A percentile compares a stretch with the other conserved stretches of the same genome.
These are phyloP conservation scores for Daldinia decipiens DNA, from an alignment of 495 filamentous ascomycete genomes.

Conservation along the genomic window DNA sequence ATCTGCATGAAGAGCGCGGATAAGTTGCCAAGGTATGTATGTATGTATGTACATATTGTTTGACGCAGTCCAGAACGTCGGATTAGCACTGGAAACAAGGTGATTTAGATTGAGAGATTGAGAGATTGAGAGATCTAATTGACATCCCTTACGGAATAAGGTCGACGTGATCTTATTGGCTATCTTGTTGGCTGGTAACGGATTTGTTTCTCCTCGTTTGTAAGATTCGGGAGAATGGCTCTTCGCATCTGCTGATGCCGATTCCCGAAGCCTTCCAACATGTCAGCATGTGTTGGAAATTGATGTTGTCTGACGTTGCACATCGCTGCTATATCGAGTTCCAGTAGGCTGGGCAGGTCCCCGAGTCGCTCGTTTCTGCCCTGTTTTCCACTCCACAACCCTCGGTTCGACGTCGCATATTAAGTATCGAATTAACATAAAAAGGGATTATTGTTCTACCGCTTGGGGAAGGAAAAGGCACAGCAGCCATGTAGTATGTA, in stretches of 20 bases:
- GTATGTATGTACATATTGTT: no score
- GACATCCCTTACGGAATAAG: conserved; percentile 19
- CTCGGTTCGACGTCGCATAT: conserved; percentile 24
- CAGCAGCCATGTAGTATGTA: no score
- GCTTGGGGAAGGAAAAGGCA: conserved; percentile 1
- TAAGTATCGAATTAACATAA: conserved; percentile 7
- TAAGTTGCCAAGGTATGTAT: conserved; percentile 30
- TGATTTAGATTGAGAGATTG: conserved; percentile 14
- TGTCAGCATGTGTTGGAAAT: conserved; percentile 1
- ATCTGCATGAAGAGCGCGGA: conserved; percentile 32
- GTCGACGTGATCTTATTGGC: conserved; percentile 21
- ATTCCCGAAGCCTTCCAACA: conserved; percentile 19
- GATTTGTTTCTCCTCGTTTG: conserved; percentile 20
- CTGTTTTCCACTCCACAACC: conserved; percentile 14
- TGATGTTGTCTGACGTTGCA: conserved; percentile 23
- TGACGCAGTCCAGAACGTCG: conserved; percentile 30
- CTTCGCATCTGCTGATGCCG: conserved; percentile 31
- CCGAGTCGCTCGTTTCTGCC: no score
- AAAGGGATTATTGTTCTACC: conserved; percentile 28
- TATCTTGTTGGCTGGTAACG: conserved; percentile 24
- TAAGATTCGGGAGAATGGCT: conserved; percentile 17
- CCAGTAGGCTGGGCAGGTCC: conserved; percentile 33
- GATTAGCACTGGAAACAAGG: neutral
- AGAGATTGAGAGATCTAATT: no score
- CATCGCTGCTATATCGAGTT: conserved; percentile 42